Base-by-base conservation (phyloP, 2,329 filamentous ascomycete species). In the Macroventuria anomochaeta region DNA sequence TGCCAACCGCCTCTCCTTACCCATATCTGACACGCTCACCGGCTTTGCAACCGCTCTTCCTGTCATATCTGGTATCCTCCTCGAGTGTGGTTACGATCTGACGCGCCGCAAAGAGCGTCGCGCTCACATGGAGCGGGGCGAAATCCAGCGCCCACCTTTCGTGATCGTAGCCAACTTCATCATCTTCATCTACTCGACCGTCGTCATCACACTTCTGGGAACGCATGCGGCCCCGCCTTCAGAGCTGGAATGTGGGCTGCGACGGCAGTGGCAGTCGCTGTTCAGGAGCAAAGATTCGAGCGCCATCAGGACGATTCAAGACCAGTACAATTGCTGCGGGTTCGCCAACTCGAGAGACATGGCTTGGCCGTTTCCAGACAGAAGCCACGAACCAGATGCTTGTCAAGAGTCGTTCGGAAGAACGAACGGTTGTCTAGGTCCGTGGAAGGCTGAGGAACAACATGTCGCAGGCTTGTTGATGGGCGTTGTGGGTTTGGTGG, bases 261-360 rank as follows among this genome's bases (percentile, higher is more conserved):
- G 83, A 7, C 75, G 75, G 3, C 71, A 69, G 32, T 91, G 88
- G 88, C 74, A 77, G 60, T 58, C 53, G 2, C 66, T 89, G 52
- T 90, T 79, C 62, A 69, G 59, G 0, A 61, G 64, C 0, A 84
- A 86, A 55, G 77, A 89, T 48, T 78, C 58, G 0, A 63, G 66
- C 5, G 70, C 78, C 2, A 81, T 91, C 51, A 76, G 79, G 34
- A 71, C 74, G 2, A 87, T 91, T 43, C 88, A 91, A 64, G 85
- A 91, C 65, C 70, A 80, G 0, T 81, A 89, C 26, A 68, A 81
- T 7, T 91, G 88, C 75, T 91, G 88, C 61, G 88, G 88, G 0
- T 77, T 89, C 28, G 79, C 79, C 49, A 80, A 77, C 4, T 67
- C 84, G 23, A 71, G 68, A 25, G 87, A 91, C 64, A 83, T 82